phyloP scores from a whole-genome alignment of 257 asterid species.

The Osmanthus fragrans region DNA sequence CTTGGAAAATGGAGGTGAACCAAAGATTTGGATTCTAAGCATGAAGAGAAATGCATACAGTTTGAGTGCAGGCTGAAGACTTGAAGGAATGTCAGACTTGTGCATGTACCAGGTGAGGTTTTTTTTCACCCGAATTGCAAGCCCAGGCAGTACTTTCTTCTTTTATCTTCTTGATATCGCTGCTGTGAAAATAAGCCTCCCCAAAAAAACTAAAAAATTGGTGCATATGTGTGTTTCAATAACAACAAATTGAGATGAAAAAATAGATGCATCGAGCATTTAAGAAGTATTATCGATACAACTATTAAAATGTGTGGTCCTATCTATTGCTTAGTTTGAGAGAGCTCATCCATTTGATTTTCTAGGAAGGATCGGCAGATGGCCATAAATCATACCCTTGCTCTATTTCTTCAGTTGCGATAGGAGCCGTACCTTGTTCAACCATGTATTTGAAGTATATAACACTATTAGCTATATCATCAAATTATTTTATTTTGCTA shows the following conservation, averaged over 20 bases:
- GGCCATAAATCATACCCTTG: background rate
- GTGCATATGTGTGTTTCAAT: background rate
- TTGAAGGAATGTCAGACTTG: slow-evolving; percentile 67
- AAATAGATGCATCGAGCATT: background rate
- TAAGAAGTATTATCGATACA: background rate
- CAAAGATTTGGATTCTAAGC: slow-evolving; percentile 32
- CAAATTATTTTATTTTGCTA: background rate
- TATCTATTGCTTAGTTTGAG: background rate
- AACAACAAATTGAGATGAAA: background rate
- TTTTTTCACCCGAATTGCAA: background rate
- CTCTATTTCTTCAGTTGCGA: background rate
- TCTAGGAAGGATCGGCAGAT: background rate
- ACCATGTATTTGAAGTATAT: too few relatives aligned
- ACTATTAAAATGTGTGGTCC: background rate
- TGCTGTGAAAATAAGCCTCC: background rate
- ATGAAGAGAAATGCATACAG: slow-evolving; percentile 43
- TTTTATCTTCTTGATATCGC: background rate
- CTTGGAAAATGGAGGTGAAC: slow-evolving; percentile 40
- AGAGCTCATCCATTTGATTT: background rate
- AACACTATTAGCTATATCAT: background rate
- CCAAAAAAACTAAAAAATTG: background rate
- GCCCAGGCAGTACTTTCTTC: background rate
- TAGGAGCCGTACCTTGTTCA: background rate
- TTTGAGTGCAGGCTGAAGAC: slow-evolving; percentile 52
- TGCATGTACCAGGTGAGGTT: slow-evolving; percentile 52